A percentile compares a stretch with the other conserved stretches of the same genome.
These are phyloP conservation scores for Lecanicillium sp. DNA, from an alignment of 2,329 filamentous ascomycete genomes.

Conservation along the genomic window DNA sequence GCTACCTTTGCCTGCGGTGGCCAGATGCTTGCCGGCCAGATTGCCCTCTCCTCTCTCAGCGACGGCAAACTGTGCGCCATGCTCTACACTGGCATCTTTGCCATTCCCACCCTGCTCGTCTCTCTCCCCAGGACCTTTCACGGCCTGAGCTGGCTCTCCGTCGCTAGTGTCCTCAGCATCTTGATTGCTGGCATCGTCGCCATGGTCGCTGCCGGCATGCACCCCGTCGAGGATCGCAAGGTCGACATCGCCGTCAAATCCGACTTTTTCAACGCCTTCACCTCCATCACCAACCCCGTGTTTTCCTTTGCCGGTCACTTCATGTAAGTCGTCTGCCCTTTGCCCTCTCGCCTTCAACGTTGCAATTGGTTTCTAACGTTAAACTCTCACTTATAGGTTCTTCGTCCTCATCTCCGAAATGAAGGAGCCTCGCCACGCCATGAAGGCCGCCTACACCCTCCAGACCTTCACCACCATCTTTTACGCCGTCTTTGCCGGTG, in stretches of 20 bases:
- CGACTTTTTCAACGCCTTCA: slow-evolving; percentile 22
- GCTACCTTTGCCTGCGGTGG: slow-evolving; percentile 42
- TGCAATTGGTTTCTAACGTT: no score
- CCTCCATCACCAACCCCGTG: slow-evolving; percentile 35
- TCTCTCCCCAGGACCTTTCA: slow-evolving; percentile 42
- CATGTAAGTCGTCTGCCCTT: no score
- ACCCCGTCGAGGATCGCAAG: slow-evolving; percentile 27
- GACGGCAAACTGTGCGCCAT: slow-evolving; percentile 39
- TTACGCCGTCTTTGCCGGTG: slow-evolving; percentile 42
- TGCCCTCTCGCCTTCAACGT: not conserved
- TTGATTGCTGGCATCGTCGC: slow-evolving; percentile 40
- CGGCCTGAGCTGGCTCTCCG: slow-evolving; percentile 37
- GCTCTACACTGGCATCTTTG: slow-evolving; percentile 42
- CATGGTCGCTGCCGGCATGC: slow-evolving; percentile 39
- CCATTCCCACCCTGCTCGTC: slow-evolving; percentile 36
- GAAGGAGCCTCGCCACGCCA: slow-evolving; percentile 39
- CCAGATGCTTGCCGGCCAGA: slow-evolving; percentile 43
- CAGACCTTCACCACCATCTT: slow-evolving; percentile 41
- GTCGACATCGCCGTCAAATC: slow-evolving; percentile 29
- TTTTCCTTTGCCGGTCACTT: slow-evolving; percentile 46
- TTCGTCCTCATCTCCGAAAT: slow-evolving; percentile 47
- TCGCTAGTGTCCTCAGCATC: slow-evolving; percentile 37
- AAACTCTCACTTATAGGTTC: slow-evolving; percentile 20
- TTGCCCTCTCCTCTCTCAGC: slow-evolving; percentile 38
- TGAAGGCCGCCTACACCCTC: slow-evolving; percentile 42